These are phyloP conservation scores for Eutypa lata DNA, from an alignment of 2,329 filamentous ascomycete species.

Conservation along the genomic window DNA sequence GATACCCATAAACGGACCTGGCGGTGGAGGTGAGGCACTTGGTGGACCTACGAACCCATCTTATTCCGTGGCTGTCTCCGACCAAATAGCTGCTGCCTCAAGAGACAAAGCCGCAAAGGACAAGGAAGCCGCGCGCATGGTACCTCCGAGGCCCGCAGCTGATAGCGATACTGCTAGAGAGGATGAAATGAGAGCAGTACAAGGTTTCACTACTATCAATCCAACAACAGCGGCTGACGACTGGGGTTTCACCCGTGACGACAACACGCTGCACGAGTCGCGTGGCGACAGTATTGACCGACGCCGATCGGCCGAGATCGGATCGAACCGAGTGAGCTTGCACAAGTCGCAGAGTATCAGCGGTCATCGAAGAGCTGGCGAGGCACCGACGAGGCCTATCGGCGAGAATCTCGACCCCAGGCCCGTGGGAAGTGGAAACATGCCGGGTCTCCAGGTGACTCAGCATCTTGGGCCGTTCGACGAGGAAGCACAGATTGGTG, in stretches of 20 bases:
- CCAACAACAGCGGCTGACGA: constrained; percentile 33
- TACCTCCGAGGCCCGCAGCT: constrained; percentile 42
- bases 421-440: not conserved
- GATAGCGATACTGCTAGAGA: constrained; percentile 24
- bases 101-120: constrained; percentile 56
- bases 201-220: constrained; percentile 41
- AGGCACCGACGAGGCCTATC: constrained; percentile 17
- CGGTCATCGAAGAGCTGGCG: constrained; percentile 28
- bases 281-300: constrained; percentile 14
- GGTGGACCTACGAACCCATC: constrained; percentile 71
- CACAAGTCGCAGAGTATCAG: constrained; percentile 27
- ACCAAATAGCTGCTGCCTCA: constrained; percentile 62
- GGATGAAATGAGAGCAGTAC: constrained; percentile 42
- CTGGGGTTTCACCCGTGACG: constrained; percentile 36
- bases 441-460: constrained; percentile 24
- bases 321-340: constrained; percentile 22
- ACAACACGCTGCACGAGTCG: constrained; percentile 29
- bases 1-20: constrained; percentile 81
- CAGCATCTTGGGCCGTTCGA: constrained; percentile 26
- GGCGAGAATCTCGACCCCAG: constrained; percentile 3
- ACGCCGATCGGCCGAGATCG: constrained; percentile 34
- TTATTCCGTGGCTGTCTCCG: constrained; percentile 75
- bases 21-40: constrained; percentile 61
- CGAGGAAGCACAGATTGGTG: constrained; percentile 29
- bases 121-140: constrained; percentile 64